Evolutionary conservation across 805 yeast species (phyloP), one percentile per base, ranked within the genome.

Genomic region (Metschnikowia corniflorae): DNA sequence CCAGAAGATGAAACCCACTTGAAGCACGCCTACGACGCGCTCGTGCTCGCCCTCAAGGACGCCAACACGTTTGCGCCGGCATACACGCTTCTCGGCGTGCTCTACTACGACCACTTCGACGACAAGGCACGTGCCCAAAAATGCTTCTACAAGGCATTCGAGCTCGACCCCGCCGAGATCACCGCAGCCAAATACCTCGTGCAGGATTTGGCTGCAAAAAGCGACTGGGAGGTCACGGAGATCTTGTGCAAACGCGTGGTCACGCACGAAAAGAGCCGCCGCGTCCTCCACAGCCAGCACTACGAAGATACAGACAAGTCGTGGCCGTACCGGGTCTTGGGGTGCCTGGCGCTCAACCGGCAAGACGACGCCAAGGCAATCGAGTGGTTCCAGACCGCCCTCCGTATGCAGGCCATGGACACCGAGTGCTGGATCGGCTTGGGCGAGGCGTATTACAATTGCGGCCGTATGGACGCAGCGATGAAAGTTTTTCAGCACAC

Each of bases 281-380:
- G 79, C 39, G 59, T 61, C 13, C 51, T 82, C 17, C 49, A 54
- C 38, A 47, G 57, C 24, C 46, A 42, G 21, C 30, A 46, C 14
- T 59, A 68, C 15, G 57, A 56, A 2, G 55, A 58, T 24, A 46
- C 47, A 0, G 72, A 68, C 44, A 52, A 63, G 2, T 71, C 82
- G 2, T 93, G 98, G 98, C 96, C 97, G 1, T 86, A 80, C 54
- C 64, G 96, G 48, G 86, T 86, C 3, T 63, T 93, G 29, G 98
- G 97, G 0, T 78, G 88, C 47, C 75, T 85, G 2, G 70, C 81
- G 4, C 62, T 93, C 41, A 88, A 86, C 53, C 65, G 58, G 18
- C 86, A 80, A 49, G 80, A 82, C 47, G 86, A 78, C 45, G 78
- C 77, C 1, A 79, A 78, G 37, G 95, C 98, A 0, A 82, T 91